A percentile compares a stretch with the other conserved stretches of the same genome.
These are phyloP conservation scores for Schrenkiella parvula DNA, from an alignment of 345 rosid genomes.

Conservation along the genomic window DNA sequence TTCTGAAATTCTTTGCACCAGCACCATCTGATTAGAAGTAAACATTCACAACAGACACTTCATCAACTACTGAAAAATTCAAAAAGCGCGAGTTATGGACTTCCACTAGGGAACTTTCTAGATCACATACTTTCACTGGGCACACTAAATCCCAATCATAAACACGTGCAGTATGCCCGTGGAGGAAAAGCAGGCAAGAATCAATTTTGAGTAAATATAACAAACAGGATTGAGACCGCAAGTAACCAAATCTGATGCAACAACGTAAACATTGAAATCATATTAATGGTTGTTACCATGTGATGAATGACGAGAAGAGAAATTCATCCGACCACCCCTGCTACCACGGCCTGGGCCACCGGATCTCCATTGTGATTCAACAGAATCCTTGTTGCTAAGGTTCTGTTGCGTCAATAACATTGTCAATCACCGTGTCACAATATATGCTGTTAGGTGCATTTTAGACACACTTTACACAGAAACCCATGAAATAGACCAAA, in stretches of 20 bases:
- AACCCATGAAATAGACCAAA: background rate
- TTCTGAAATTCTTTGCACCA: constrained; percentile 55
- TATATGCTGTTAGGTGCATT: background rate
- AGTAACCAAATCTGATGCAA: constrained; percentile 9
- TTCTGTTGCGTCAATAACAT: constrained; percentile 40
- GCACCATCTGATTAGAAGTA: constrained; percentile 56
- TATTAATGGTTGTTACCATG: constrained; percentile 46
- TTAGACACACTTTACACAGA: background rate
- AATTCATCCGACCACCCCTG: constrained; percentile 54
- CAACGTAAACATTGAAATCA: background rate
- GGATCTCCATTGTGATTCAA: constrained; percentile 70
- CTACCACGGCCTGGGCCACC: constrained; percentile 57
- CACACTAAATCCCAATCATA: background rate
- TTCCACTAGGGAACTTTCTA: background rate
- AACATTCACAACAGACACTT: constrained; percentile 24
- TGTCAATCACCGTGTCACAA: constrained; percentile 5
- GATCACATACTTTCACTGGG: background rate
- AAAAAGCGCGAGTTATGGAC: constrained; percentile 4
- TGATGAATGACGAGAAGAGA: constrained; percentile 44
- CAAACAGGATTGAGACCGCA: constrained; percentile 2
- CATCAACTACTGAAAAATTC: constrained; percentile 3
- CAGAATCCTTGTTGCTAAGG: constrained; percentile 55
- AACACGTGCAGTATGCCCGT: background rate
- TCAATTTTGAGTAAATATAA: background rate
- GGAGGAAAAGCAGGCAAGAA: background rate